Percentiles rank a stretch among this genome's conserved stretches.
Evolutionary conservation across 2,329 filamentous ascomycete species (phyloP).

Genomic region (Colletotrichum eremochloae): DNA sequence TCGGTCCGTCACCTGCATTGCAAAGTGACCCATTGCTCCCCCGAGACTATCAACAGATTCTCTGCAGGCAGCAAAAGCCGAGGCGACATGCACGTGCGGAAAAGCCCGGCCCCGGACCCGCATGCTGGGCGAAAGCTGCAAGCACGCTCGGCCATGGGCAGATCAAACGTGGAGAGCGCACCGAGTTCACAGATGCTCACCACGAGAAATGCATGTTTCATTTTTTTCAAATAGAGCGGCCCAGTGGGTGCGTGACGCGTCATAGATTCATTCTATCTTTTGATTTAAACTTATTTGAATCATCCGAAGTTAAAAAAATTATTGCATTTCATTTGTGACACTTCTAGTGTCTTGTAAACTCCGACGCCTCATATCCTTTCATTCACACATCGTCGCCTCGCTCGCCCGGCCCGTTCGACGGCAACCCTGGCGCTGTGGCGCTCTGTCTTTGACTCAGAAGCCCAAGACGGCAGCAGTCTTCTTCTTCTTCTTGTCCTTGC

Average conservation of each 20-base stretch:
- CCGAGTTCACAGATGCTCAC: not conserved
- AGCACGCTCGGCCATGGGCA: not conserved
- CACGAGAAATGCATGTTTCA: not conserved
- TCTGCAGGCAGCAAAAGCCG: too few relatives aligned
- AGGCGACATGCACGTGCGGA: not conserved
- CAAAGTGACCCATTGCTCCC: too few relatives aligned
- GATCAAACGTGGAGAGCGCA: not conserved
- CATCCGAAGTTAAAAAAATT: not conserved
- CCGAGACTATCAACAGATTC: too few relatives aligned
- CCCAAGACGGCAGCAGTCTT: not conserved
- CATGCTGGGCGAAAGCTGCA: not conserved
- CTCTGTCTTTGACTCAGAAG: not conserved
- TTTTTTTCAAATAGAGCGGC: not conserved
- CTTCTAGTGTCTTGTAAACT: conserved; percentile 28
- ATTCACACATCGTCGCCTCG: not conserved
- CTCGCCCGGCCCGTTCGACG: not conserved
- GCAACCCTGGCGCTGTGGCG: not conserved
- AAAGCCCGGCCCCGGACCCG: not conserved
- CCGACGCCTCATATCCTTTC: conserved; percentile 21
- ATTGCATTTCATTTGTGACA: not conserved
- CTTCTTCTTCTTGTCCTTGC: conserved; percentile 25
- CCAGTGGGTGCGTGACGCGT: not conserved
- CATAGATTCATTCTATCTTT: conserved; percentile 27
- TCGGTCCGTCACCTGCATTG: not conserved
- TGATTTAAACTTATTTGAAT: not conserved